Base-by-base conservation (phyloP, 352 stramenopile genomes). In the Phytophthora pinifolia region DNA sequence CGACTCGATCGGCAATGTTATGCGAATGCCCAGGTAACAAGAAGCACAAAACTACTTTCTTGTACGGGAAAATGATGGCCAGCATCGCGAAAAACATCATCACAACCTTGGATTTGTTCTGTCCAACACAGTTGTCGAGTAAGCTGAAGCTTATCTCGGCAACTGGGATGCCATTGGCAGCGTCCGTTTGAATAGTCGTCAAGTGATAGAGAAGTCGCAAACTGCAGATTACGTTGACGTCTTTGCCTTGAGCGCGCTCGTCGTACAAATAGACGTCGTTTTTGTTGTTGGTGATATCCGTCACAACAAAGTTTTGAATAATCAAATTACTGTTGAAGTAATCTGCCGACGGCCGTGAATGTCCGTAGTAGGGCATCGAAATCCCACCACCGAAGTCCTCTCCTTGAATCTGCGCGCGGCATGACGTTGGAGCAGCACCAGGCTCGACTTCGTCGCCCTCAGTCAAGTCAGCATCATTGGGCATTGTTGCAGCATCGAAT, bases 261-360 rank as follows among this genome's bases (percentile, higher is more conserved):
- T 53, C 42, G n/a, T 53, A 59, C 10, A 46, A 41, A 9, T 59
- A 53, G 1, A 53, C 33, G 10, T 59, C 36, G 25, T 47, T 44
- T 8, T 10, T 13, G 0, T 37, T 22, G 41, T 46, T 50, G 1
- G 30, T 48, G n/a, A 55, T 55, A n/a, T 46, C 35, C 1, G 43
- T 34, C 9, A 60, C 33, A 1, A 62, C 38, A n/a, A 47, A 62
- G 7, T 57, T 62, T 0, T 56, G 54, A 4, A 52, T 27, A 6
- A 52, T 62, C 6, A 57, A 22, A 9, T 62, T 62, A 10, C 38
- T 62, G 14, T 52, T 51, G 6, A 52, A 57, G 13, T 52, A 61
- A 18, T 54, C 36, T 1, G 25, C 54, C 12, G 54, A 62, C n/a
- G 45, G 45, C 0, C 22, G 22, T 4, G 22, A 27, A 27, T 27